These are phyloP conservation scores for Adenanthera pavonina DNA, from an alignment of 306 rosid genomes.

Conservation along the genomic window DNA sequence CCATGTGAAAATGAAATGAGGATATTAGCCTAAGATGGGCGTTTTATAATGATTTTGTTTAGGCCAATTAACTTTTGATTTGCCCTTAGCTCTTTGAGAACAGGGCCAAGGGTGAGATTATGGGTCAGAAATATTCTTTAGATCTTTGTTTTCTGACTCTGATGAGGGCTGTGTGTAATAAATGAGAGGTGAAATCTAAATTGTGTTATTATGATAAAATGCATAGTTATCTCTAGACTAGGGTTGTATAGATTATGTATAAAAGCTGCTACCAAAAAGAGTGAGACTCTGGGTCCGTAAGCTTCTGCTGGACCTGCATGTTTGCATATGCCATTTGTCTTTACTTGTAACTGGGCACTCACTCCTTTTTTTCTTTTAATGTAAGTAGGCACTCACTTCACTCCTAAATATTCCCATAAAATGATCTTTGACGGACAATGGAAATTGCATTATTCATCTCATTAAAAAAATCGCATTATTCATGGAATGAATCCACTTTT, in stretches of 20 bases:
- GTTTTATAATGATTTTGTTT: background rate
- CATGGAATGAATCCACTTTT: background rate
- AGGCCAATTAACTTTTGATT: background rate
- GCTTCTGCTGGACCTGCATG: background rate
- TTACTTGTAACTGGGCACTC: background rate
- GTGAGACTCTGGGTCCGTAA: background rate
- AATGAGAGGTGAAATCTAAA: background rate
- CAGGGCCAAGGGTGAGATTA: background rate
- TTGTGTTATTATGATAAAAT: background rate
- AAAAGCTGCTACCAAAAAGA: background rate
- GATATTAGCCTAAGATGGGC: background rate
- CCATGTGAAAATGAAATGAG: background rate
- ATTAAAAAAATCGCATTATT: too few species aligned
- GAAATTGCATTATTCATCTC: background rate
- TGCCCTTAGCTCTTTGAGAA: background rate
- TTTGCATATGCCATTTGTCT: background rate
- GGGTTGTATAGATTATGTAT: background rate
- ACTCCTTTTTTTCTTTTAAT: background rate
- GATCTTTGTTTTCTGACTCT: background rate
- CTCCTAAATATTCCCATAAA: background rate
- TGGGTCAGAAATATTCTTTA: background rate
- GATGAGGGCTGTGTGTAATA: background rate
- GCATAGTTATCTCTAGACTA: background rate
- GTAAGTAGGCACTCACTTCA: background rate
- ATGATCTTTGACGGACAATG: background rate